Conservation (phyloP, 2,329 filamentous ascomycete species). For the Calonectria pseudoreteaudii region DNA sequence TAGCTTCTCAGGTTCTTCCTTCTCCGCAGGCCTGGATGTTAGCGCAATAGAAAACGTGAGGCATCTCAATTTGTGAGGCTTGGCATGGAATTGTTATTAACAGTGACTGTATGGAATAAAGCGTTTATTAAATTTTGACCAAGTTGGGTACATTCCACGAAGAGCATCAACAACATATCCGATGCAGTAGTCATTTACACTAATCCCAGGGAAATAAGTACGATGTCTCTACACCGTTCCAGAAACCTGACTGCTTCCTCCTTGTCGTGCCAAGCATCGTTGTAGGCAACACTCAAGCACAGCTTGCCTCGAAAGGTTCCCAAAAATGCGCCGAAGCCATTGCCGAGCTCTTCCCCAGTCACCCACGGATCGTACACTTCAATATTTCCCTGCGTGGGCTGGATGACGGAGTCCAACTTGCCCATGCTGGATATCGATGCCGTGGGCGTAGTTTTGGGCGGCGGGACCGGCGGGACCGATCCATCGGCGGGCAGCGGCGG, state of each 20-base stretch:
- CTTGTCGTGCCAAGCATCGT: slow-evolving; percentile 55
- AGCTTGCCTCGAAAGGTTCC: slow-evolving; percentile 52
- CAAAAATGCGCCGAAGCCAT: slow-evolving; percentile 52
- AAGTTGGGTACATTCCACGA: too few relatives aligned
- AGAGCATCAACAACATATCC: too few relatives aligned
- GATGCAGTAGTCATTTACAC: neutral
- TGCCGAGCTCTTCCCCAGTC: slow-evolving; percentile 58
- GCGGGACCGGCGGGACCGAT: slow-evolving; percentile 35
- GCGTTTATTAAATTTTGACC: too few relatives aligned
- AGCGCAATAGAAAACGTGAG: too few relatives aligned
- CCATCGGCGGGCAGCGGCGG: slow-evolving; percentile 28
- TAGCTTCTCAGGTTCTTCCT: too few relatives aligned
- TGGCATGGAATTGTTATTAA: too few relatives aligned
- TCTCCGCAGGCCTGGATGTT: too few relatives aligned
- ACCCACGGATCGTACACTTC: slow-evolving; percentile 54
- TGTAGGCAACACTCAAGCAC: slow-evolving; percentile 54
- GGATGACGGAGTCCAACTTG: slow-evolving; percentile 49
- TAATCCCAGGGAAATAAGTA: neutral
- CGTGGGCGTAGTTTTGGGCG: slow-evolving; percentile 39
- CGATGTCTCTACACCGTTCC: slow-evolving; percentile 29
- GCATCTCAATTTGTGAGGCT: too few relatives aligned
- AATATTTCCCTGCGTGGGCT: slow-evolving; percentile 40
- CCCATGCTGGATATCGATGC: slow-evolving; percentile 52
- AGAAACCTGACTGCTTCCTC: slow-evolving; percentile 36
- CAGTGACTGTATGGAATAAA: too few relatives aligned